Evolutionary conservation across 2,329 filamentous ascomycete genomes (phyloP).

Genomic region (Colletotrichum sp.): DNA sequence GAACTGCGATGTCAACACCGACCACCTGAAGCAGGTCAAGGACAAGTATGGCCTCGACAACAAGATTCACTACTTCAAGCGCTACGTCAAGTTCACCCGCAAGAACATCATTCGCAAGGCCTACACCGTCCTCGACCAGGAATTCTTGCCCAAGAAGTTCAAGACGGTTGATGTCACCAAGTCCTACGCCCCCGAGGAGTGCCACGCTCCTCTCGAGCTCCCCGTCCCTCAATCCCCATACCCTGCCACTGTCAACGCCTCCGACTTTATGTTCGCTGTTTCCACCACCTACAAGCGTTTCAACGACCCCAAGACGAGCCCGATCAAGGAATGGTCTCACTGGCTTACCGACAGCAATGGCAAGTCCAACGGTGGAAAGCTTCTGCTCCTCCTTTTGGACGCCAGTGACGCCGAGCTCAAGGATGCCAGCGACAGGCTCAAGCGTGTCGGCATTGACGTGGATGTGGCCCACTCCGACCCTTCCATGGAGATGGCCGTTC

Average conservation of each 20-base stretch:
- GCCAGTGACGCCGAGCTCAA: conserved; percentile 56
- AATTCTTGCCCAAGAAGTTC: conserved; percentile 51
- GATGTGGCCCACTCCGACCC: conserved; percentile 62
- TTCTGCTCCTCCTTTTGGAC: conserved; percentile 59
- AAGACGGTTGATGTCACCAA: conserved; percentile 53
- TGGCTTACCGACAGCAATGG: conserved; percentile 64
- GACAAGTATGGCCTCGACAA: conserved; percentile 53
- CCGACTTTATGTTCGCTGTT: conserved; percentile 64
- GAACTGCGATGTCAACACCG: conserved; percentile 56
- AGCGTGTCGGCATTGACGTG: conserved; percentile 57
- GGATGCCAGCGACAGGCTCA: conserved; percentile 51
- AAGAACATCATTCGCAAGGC: conserved; percentile 54
- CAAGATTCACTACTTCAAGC: conserved; percentile 60
- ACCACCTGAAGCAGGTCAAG: conserved; percentile 49
- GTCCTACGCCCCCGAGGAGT: conserved; percentile 45
- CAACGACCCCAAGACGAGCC: conserved; percentile 54
- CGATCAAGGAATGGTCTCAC: conserved; percentile 64
- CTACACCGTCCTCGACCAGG: conserved; percentile 55
- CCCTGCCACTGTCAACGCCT: conserved; percentile 56
- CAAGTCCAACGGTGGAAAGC: conserved; percentile 60
- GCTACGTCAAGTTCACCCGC: conserved; percentile 58
- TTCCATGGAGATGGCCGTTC: conserved; percentile 61
- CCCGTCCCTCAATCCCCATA: conserved; percentile 55
- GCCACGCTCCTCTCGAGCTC: conserved; percentile 54
- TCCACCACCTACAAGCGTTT: conserved; percentile 63